Conservation (phyloP, 495 filamentous ascomycete genomes). For the Schizothecium vesticola region DNA sequence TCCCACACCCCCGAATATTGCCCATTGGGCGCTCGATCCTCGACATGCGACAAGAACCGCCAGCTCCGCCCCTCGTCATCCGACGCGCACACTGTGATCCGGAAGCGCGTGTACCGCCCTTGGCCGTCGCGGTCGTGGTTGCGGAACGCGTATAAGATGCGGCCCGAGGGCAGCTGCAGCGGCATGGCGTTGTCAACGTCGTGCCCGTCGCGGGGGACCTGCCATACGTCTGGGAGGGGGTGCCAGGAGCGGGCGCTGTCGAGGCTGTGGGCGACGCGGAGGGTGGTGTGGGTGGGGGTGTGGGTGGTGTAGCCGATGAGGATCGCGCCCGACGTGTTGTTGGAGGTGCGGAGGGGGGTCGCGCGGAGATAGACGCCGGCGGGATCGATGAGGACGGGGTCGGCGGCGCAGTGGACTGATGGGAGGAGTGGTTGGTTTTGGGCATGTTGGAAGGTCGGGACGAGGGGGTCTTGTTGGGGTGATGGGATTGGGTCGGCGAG, state of each 20-base stretch:
- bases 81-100: slow-evolving; percentile 13
- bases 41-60: slow-evolving; percentile 9
- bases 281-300: slow-evolving; percentile 19
- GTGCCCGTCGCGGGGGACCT: slow-evolving; percentile 27
- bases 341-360: slow-evolving; percentile 29
- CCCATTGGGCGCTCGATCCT: background rate
- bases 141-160: slow-evolving; percentile 53
- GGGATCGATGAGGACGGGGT: slow-evolving; percentile 26
- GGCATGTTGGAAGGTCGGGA: background rate
- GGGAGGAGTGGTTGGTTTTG: background rate
- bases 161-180: slow-evolving; percentile 45
- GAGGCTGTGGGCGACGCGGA: slow-evolving; percentile 34
- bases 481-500: background rate
- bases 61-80: slow-evolving; percentile 3
- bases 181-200: slow-evolving; percentile 59
- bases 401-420: slow-evolving; percentile 2
- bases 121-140: slow-evolving; percentile 49
- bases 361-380: slow-evolving; percentile 44
- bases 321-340: slow-evolving; percentile 25
- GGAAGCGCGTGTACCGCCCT: slow-evolving; percentile 34
- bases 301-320: slow-evolving; percentile 40
- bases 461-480: background rate
- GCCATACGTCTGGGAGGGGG: slow-evolving; percentile 29
- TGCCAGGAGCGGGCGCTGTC: slow-evolving; percentile 41
- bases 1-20: slow-evolving; percentile 17